phyloP scores from a whole-genome alignment of 2,329 filamentous ascomycete genomes.

The Leptodontidium sp. region DNA sequence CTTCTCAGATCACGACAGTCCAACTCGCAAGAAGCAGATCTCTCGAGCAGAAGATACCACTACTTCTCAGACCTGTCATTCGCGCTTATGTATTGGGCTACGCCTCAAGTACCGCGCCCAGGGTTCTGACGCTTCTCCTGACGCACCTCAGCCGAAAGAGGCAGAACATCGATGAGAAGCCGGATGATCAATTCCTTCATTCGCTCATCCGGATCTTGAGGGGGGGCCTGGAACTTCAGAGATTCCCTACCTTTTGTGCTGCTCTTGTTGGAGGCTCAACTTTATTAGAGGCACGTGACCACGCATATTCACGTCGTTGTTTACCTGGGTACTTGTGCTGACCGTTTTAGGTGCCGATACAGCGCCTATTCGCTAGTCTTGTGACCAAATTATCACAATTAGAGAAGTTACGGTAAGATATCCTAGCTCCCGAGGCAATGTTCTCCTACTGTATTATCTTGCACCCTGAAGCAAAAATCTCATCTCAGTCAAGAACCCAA shows the following conservation, averaged over 20 bases:
- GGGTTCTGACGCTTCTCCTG: conserved; percentile 62
- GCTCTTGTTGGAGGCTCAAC: conserved; percentile 66
- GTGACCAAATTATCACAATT: conserved; percentile 41
- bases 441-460: neutral
- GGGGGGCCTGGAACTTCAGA: conserved; percentile 60
- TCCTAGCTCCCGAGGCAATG: neutral
- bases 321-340: neutral
- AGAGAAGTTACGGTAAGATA: conserved; percentile 40
- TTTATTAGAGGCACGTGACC: conserved; percentile 61
- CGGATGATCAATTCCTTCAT: conserved; percentile 47
- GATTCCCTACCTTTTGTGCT: conserved; percentile 71
- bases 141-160: conserved; percentile 53
- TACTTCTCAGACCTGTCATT: conserved; percentile 61
- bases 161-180: conserved; percentile 40
- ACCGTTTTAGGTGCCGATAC: conserved; percentile 46
- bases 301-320: neutral
- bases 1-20: conserved; percentile 23
- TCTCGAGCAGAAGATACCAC: conserved; percentile 51
- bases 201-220: conserved; percentile 53
- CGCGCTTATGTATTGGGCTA: conserved; percentile 69
- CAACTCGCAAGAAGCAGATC: conserved; percentile 39
- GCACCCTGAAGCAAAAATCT: neutral
- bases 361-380: conserved; percentile 42
- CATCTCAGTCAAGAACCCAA: neutral
- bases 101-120: conserved; percentile 64